Evolutionary conservation across 768 basidiomycete genomes (phyloP), one percentile per base, ranked within the genome.

Genomic region (Rhodotorula taiwanensis): DNA sequence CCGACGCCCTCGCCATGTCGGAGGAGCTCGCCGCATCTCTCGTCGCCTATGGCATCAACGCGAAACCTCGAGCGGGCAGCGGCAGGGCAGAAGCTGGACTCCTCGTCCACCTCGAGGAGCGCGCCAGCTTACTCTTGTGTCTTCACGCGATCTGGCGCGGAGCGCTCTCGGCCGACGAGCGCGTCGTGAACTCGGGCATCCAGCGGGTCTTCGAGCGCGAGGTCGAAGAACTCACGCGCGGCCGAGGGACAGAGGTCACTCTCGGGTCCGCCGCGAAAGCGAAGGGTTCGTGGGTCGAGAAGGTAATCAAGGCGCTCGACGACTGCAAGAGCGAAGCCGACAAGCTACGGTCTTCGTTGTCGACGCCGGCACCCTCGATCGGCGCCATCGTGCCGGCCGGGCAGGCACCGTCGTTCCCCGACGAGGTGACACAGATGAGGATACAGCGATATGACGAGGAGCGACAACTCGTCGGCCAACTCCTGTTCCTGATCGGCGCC

Each of bases 1-100:
- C 91, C 0, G 83, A 87, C 72, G 83, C 88, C 58, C 84, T 95
- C 56, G 80, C 83, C 71, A 84, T 84, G 68, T 93, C 91, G 18
- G 91, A 94, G 77, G 83, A 85, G 70, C 84, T 87, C 75, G 77
- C 85, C 54, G 87, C 89, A 7, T 63, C 66, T 6, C 61, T 73
- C 25, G 69, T 74, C 65, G 67, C 54, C 18, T 79, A 79, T 27
- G 81, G 89, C 23, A 78, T 89, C 50, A 76, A 81, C 27, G 79
- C 86, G 45, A 84, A 85, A 77, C 70, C 89, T 85, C 79, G 90
- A 23, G 51, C 70, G 14, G 58, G 57, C 13, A 78, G 81, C 23
- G 74, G 76, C 28, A 43, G 60, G 5, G 51, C 62, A 18, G 67
- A 71, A 58, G 57, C 54, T 36, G 67, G 63, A 7, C 52, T 71